Percentiles rank a stretch among this genome's conserved stretches.
Evolutionary conservation across 2,329 filamentous ascomycete species (phyloP).

Genomic region (Graphium sp.): DNA sequence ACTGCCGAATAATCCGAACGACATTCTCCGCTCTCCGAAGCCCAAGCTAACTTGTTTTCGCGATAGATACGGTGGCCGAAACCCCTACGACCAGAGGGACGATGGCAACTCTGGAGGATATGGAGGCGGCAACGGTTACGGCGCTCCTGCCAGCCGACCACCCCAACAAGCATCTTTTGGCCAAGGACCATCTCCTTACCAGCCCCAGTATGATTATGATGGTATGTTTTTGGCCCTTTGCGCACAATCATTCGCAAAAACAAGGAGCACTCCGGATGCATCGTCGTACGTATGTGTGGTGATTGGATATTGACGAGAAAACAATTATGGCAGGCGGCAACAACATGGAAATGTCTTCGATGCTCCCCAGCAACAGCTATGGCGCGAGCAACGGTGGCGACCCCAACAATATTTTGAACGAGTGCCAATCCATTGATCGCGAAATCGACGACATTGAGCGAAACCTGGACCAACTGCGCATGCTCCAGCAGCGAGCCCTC

Average conservation of each 20-base stretch:
- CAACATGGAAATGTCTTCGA: slow-evolving; percentile 7
- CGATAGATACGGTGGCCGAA: slow-evolving; percentile 36
- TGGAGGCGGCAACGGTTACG: slow-evolving; percentile 19
- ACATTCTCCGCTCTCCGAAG: too few relatives aligned
- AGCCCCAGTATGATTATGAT: too few relatives aligned
- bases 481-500: slow-evolving; percentile 54
- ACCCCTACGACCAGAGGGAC: slow-evolving; percentile 42
- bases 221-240: slow-evolving; percentile 5
- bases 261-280: slow-evolving; percentile 2
- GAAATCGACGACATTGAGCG: slow-evolving; percentile 59
- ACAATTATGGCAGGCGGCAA: slow-evolving; percentile 6
- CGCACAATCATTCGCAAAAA: slow-evolving; percentile 2
- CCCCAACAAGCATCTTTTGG: slow-evolving; percentile 12
- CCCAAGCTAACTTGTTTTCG: too few relatives aligned
- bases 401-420: slow-evolving; percentile 67
- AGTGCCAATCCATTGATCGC: slow-evolving; percentile 65
- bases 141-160: slow-evolving; percentile 8
- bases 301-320: background rate
- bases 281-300: slow-evolving; percentile 5
- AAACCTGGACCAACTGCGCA: slow-evolving; percentile 55
- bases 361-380: slow-evolving; percentile 4
- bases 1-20: too few relatives aligned
- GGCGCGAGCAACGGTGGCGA: slow-evolving; percentile 21
- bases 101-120: slow-evolving; percentile 12
- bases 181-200: slow-evolving; percentile 12